phyloP scores from a whole-genome alignment of 2,329 filamentous ascomycete genomes.

The Fusarium pseudocircinatum region DNA sequence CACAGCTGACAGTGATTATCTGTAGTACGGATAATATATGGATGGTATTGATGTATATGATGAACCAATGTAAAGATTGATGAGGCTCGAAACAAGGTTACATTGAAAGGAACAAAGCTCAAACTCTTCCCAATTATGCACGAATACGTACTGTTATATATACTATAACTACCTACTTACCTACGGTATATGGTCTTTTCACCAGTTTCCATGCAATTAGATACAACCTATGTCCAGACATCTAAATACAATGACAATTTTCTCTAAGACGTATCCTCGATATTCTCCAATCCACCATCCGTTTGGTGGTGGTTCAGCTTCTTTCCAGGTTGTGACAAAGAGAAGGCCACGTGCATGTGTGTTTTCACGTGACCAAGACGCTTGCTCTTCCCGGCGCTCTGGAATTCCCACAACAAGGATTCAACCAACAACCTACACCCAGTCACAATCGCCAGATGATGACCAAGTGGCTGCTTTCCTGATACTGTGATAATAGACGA shows the following conservation, averaged over 20 bases:
- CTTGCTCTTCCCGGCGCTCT: slow-evolving; percentile 19
- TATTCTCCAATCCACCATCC: background rate
- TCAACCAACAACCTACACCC: slow-evolving; percentile 35
- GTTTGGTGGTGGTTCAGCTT: background rate
- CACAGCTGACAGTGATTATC: background rate
- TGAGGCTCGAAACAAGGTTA: too few relatives aligned
- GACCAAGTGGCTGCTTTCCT: slow-evolving; percentile 13
- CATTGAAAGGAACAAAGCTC: background rate
- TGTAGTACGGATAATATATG: background rate
- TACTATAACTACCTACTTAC: background rate
- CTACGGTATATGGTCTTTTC: background rate
- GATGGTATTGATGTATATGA: background rate
- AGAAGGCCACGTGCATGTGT: slow-evolving; percentile 4
- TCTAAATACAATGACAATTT: background rate
- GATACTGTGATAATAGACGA: slow-evolving; percentile 8
- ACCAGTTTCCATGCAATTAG: background rate
- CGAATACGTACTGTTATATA: too few relatives aligned
- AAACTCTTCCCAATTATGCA: background rate
- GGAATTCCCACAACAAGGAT: slow-evolving; percentile 38
- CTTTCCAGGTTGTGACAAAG: background rate
- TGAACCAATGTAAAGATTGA: background rate
- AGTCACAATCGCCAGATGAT: slow-evolving; percentile 30
- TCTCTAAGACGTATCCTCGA: background rate
- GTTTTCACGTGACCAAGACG: slow-evolving; percentile 30
- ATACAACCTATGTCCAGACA: background rate